Percentiles rank a stretch among this genome's conserved stretches.
These are phyloP conservation scores for Flaveria bidentis DNA, from an alignment of 129 eudicot species.

Conservation along the genomic window DNA sequence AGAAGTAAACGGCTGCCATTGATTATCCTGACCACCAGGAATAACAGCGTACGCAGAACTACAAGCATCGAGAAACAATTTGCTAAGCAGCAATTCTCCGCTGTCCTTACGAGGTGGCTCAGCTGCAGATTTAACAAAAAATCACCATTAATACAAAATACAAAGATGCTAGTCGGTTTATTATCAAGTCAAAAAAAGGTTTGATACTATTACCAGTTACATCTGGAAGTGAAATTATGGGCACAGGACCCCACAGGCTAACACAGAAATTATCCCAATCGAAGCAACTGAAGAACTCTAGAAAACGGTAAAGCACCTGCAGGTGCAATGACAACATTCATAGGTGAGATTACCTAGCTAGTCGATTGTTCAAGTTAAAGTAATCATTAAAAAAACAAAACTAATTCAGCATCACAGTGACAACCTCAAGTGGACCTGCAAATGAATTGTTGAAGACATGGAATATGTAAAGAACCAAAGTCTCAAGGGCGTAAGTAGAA, in stretches of 20 bases:
- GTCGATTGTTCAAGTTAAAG: background rate
- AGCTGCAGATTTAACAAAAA: slow-evolving; percentile 47
- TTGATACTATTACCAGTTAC: slow-evolving; percentile 60
- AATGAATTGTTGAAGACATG: slow-evolving; percentile 86
- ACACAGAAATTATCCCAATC: slow-evolving; percentile 97
- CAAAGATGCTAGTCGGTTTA: background rate
- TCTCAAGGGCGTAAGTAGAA: slow-evolving; percentile 95
- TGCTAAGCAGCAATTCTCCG: slow-evolving; percentile 78
- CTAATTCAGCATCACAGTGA: background rate
- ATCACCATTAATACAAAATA: slow-evolving; percentile 24
- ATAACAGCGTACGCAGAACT: slow-evolving; percentile 80
- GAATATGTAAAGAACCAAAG: slow-evolving; percentile 96
- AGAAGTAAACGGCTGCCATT: slow-evolving; percentile 76
- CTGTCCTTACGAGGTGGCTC: slow-evolving; percentile 92
- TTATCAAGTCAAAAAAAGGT: background rate
- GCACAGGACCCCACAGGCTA: slow-evolving; percentile 98
- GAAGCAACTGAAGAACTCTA: slow-evolving; percentile 95
- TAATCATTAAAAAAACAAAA: background rate
- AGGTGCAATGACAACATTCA: slow-evolving; percentile 23
- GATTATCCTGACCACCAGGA: slow-evolving; percentile 81
- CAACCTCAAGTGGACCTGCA: slow-evolving; percentile 94
- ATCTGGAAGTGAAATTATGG: slow-evolving; percentile 80
- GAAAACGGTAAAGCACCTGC: slow-evolving; percentile 90
- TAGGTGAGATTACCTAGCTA: background rate
- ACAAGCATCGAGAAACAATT: slow-evolving; percentile 85